A percentile compares a stretch with the other conserved stretches of the same genome.
Evolutionary conservation across 176 grass and related monocot species (phyloP).

Genomic region (Pontederia paniculata): DNA sequence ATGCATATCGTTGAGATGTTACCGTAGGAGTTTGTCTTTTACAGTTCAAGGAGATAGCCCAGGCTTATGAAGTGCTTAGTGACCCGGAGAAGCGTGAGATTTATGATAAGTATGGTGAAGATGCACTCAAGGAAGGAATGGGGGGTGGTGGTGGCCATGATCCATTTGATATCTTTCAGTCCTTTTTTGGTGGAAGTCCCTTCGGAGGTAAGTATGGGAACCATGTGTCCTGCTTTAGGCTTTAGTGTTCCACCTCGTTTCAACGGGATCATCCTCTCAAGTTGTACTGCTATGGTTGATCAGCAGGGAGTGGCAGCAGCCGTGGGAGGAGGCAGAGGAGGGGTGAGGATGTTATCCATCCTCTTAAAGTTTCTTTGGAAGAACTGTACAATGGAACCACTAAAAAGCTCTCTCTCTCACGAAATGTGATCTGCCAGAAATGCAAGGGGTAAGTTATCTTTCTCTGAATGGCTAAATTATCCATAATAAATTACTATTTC

Average conservation of each 20-base stretch:
- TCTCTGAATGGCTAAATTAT: neutral
- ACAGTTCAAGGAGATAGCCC: no score
- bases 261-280: neutral
- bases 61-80: no score
- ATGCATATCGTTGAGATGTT: no score
- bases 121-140: conserved; percentile 7
- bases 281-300: neutral
- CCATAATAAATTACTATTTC: neutral
- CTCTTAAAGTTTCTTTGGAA: conserved; percentile 10
- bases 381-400: conserved; percentile 9
- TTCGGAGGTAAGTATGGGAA: conserved; percentile 1
- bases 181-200: conserved; percentile 10
- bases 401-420: conserved; percentile 9
- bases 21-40: no score
- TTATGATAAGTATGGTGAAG: neutral
- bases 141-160: conserved; percentile 1
- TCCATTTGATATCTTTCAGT: conserved; percentile 14
- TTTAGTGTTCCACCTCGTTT: neutral
- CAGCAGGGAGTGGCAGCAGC: conserved; percentile 2
- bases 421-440: conserved; percentile 5
- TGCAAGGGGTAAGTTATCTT: neutral
- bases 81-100: no score
- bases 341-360: conserved; percentile 10
- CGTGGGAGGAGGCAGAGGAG: conserved; percentile 10
- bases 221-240: neutral